Conservation (phyloP, 2,329 filamentous ascomycete genomes). For the Cytospora mali region DNA sequence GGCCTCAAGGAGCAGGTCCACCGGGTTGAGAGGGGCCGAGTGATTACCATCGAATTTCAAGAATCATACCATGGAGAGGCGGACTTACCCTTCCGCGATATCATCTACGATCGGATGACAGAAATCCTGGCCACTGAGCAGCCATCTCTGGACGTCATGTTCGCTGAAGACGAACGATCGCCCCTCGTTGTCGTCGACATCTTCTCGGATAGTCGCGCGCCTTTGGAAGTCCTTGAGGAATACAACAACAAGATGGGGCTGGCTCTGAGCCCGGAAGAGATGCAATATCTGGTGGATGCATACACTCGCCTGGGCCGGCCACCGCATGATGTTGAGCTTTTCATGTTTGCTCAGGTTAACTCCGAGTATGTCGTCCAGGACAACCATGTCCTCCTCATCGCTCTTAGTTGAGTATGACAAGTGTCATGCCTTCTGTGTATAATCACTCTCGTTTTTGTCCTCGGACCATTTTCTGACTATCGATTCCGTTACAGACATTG, state of each 20-base stretch:
- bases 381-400: slow-evolving; percentile 17
- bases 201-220: slow-evolving; percentile 63
- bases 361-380: slow-evolving; percentile 70
- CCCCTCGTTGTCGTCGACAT: slow-evolving; percentile 78
- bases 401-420: slow-evolving; percentile 16
- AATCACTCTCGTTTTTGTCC: slow-evolving; percentile 61
- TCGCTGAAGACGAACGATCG: slow-evolving; percentile 65
- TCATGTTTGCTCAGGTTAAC: slow-evolving; percentile 99
- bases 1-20: slow-evolving; percentile 70
- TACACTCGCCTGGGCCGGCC: slow-evolving; percentile 68
- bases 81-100: slow-evolving; percentile 64
- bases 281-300: slow-evolving; percentile 89
- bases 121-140: slow-evolving; percentile 70
- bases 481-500: slow-evolving; percentile 38
- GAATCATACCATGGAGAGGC: slow-evolving; percentile 50
- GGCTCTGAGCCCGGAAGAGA: slow-evolving; percentile 84
- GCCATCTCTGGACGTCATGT: slow-evolving; percentile 76
- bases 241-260: slow-evolving; percentile 86
- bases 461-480: slow-evolving; percentile 79
- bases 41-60: slow-evolving; percentile 69
- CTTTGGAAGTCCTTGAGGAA: slow-evolving; percentile 72
- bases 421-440: slow-evolving; percentile 21
- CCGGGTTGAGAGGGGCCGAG: slow-evolving; percentile 85
- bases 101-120: slow-evolving; percentile 93
- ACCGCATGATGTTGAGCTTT: slow-evolving; percentile 90